These are phyloP conservation scores for Limnanthes douglasii DNA, from an alignment of 345 rosid genomes.

Conservation along the genomic window DNA sequence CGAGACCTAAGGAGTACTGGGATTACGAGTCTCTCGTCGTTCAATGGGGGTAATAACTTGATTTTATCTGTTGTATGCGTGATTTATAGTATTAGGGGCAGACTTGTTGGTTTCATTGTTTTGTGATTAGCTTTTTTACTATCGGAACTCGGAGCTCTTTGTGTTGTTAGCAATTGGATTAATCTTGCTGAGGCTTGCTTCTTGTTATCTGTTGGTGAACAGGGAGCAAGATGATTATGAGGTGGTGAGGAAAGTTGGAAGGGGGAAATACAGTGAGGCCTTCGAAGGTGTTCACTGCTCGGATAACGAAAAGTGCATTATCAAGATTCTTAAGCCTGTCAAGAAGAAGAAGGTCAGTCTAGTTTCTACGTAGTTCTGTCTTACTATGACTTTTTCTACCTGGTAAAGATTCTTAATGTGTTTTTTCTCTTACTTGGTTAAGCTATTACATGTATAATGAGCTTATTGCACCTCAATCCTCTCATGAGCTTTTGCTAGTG, in stretches of 20 bases:
- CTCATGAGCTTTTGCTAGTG: too few species aligned
- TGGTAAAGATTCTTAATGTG: neutral
- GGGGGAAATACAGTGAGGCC: conserved; percentile 94
- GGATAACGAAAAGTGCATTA: conserved; percentile 66
- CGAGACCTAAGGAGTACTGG: conserved; percentile 75
- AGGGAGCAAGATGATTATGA: conserved; percentile 95
- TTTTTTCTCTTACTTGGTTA: neutral
- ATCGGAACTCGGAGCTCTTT: neutral
- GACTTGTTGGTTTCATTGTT: neutral
- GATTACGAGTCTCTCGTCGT: conserved; percentile 65
- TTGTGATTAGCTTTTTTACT: neutral
- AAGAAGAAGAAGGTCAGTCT: conserved; percentile 88
- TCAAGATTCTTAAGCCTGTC: conserved; percentile 95
- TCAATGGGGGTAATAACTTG: conserved; percentile 62
- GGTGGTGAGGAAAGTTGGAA: conserved; percentile 94
- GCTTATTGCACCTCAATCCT: neutral
- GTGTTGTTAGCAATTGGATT: neutral
- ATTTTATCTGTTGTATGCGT: neutral
- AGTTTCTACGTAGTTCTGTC: too few species aligned
- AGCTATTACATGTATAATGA: neutral
- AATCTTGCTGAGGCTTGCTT: neutral
- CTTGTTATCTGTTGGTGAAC: conserved; percentile 12
- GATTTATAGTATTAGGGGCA: too few species aligned
- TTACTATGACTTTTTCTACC: too few species aligned
- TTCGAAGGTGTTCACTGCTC: conserved; percentile 86